phyloP scores from a whole-genome alignment of 2,329 filamentous ascomycete species.

The Plenodomus lindquistii region DNA sequence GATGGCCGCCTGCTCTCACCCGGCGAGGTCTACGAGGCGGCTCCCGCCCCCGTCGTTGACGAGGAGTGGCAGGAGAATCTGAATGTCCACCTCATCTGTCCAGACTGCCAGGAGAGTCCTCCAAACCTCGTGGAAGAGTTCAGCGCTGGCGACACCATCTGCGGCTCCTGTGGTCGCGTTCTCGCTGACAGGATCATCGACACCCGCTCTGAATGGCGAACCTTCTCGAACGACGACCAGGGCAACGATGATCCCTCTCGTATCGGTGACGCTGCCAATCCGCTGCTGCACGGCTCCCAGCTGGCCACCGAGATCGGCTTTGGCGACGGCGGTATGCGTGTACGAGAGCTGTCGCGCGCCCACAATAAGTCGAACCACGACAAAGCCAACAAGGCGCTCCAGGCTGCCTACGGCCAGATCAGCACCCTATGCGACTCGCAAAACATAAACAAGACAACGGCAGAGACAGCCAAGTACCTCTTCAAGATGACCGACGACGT shows the following conservation, averaged over 20 bases:
- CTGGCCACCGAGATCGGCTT: slow-evolving; percentile 87
- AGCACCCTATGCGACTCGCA: slow-evolving; percentile 74
- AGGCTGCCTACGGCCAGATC: slow-evolving; percentile 87
- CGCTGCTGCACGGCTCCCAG: slow-evolving; percentile 86
- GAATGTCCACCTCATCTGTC: slow-evolving; percentile 82
- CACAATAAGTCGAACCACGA: slow-evolving; percentile 82
- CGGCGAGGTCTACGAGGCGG: slow-evolving; percentile 49
- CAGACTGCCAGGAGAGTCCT: slow-evolving; percentile 87
- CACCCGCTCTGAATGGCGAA: slow-evolving; percentile 96
- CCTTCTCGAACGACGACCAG: slow-evolving; percentile 97
- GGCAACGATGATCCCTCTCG: slow-evolving; percentile 95
- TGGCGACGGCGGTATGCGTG: slow-evolving; percentile 71
- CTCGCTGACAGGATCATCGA: slow-evolving; percentile 91
- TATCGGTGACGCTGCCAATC: slow-evolving; percentile 93
- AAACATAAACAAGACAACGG: slow-evolving; percentile 73
- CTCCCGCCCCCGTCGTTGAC: slow-evolving; percentile 35
- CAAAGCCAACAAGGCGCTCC: slow-evolving; percentile 79
- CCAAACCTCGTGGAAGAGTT: slow-evolving; percentile 93
- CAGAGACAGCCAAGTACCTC: slow-evolving; percentile 89
- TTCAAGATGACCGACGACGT: slow-evolving; percentile 94
- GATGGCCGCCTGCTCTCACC: slow-evolving; percentile 47
- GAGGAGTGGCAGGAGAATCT: slow-evolving; percentile 77
- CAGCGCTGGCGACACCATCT: slow-evolving; percentile 89
- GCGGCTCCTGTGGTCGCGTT: slow-evolving; percentile 87
- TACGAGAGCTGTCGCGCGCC: slow-evolving; percentile 76